Evolutionary conservation across 805 yeast species (phyloP).

Genomic region (Saturnispora galanensis): DNA sequence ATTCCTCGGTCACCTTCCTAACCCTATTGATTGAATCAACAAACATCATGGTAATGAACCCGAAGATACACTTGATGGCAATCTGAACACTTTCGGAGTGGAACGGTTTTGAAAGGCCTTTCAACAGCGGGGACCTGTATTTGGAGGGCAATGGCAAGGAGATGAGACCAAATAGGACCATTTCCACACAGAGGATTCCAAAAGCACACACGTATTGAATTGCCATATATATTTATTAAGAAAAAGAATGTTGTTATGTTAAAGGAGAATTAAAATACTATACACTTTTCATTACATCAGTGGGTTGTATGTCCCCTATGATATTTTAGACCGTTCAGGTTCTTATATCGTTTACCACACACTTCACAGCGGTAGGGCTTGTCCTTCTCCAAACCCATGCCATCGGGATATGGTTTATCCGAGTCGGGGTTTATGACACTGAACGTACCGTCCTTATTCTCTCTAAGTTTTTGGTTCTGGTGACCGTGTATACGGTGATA

Average conservation of each 20-base stretch:
- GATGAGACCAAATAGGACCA: slow-evolving; percentile 66
- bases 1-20: slow-evolving; percentile 54
- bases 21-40: slow-evolving; percentile 84
- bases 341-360: slow-evolving; percentile 95
- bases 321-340: slow-evolving; percentile 89
- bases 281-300: slow-evolving; percentile 24
- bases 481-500: slow-evolving; percentile 95
- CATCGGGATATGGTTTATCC: slow-evolving; percentile 85
- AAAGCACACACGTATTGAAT: slow-evolving; percentile 37
- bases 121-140: slow-evolving; percentile 58
- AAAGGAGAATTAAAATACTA: not conserved
- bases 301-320: slow-evolving; percentile 98
- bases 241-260: not conserved
- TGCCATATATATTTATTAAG: slow-evolving; percentile 18
- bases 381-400: slow-evolving; percentile 92
- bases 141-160: slow-evolving; percentile 80
- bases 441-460: slow-evolving; percentile 87
- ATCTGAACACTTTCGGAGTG: slow-evolving; percentile 62
- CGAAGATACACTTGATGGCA: slow-evolving; percentile 70
- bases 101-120: slow-evolving; percentile 58
- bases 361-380: slow-evolving; percentile 98
- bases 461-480: slow-evolving; percentile 85
- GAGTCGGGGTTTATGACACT: slow-evolving; percentile 87
- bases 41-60: slow-evolving; percentile 75
- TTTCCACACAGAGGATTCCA: slow-evolving; percentile 65